These are phyloP conservation scores for Carex littledalei DNA, from an alignment of 176 grass and related monocot genomes.

Conservation along the genomic window DNA sequence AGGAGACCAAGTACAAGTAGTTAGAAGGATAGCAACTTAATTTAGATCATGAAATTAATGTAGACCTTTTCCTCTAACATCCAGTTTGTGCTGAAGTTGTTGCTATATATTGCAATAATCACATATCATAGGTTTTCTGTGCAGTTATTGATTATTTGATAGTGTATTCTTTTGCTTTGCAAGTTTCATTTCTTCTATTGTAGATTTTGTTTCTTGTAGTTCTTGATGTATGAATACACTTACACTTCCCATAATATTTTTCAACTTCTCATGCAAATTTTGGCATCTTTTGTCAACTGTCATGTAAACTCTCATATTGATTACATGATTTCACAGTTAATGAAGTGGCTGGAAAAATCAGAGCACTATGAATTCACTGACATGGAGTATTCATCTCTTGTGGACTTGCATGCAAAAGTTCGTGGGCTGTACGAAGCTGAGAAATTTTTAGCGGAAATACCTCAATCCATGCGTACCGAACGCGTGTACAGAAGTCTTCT, in stretches of 20 bases:
- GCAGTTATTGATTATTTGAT: background rate
- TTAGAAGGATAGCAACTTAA: background rate
- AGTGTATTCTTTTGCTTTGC: background rate
- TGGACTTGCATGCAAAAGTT: conserved; percentile 56
- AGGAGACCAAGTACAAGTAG: background rate
- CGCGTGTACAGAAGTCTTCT: conserved; percentile 50
- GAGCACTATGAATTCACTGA: conserved; percentile 45
- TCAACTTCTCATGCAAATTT: background rate
- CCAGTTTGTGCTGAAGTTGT: background rate
- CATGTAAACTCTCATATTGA: background rate
- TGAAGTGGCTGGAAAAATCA: conserved; percentile 48
- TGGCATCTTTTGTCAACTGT: background rate
- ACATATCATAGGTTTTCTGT: background rate
- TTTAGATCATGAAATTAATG: background rate
- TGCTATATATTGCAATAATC: background rate
- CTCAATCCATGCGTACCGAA: conserved; percentile 41
- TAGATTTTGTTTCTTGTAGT: conserved; percentile 11
- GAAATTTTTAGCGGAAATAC: conserved; percentile 46
- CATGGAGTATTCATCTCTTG: conserved; percentile 50
- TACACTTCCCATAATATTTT: background rate
- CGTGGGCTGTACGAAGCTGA: conserved; percentile 41
- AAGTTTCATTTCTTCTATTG: background rate
- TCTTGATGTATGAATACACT: background rate
- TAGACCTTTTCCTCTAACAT: background rate
- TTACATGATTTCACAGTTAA: conserved; percentile 36